Evolutionary conservation across 345 rosid species (phyloP).

Genomic region (Citrus reticulata): DNA sequence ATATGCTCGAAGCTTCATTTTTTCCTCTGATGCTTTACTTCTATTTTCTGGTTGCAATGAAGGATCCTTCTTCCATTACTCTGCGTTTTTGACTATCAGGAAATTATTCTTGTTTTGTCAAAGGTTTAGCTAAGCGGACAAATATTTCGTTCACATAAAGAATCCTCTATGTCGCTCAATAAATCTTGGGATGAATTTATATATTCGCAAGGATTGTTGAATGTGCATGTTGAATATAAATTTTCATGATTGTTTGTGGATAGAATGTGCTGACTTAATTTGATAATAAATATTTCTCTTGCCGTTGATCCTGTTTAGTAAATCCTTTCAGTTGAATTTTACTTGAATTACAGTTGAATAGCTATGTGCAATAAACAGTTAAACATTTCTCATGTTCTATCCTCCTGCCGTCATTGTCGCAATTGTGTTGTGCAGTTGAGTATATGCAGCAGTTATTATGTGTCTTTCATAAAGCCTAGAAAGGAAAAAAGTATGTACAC

Average conservation of each 20-base stretch:
- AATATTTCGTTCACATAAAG: too few relatives aligned
- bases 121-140: too few relatives aligned
- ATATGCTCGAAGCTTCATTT: not conserved
- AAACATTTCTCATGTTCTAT: not conserved
- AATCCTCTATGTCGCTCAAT: too few relatives aligned
- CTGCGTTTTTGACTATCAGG: too few relatives aligned
- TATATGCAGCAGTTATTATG: not conserved
- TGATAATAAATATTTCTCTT: not conserved
- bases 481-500: not conserved
- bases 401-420: not conserved
- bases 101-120: too few relatives aligned
- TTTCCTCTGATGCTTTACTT: not conserved
- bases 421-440: not conserved
- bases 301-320: not conserved
- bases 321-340: not conserved
- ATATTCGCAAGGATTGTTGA: too few relatives aligned
- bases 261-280: too few relatives aligned
- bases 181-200: too few relatives aligned
- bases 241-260: too few relatives aligned
- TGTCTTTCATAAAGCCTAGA: not conserved
- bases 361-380: not conserved
- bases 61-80: not conserved
- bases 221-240: too few relatives aligned
- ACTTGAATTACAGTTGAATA: not conserved
- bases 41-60: not conserved